Evolutionary conservation across 371 early-diverging fungal species (phyloP).

Genomic region (Mortierella sp.): DNA sequence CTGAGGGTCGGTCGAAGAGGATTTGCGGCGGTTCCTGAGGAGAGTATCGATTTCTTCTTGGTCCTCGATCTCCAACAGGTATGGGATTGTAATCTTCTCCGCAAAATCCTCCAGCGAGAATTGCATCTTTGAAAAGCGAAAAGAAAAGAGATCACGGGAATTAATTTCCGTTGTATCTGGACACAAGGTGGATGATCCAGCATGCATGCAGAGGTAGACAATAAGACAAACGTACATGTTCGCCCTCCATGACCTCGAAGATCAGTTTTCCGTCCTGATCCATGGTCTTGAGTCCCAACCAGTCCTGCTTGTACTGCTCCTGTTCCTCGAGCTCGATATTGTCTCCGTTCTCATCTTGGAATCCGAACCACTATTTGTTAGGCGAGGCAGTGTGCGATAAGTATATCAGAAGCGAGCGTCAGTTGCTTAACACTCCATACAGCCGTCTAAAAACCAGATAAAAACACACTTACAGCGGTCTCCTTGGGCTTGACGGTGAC

Average conservation of each 20-base stretch:
- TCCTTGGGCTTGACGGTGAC: conserved; percentile 83
- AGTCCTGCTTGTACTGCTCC: conserved; percentile 75
- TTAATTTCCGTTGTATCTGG: neutral
- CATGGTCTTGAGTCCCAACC: conserved; percentile 77
- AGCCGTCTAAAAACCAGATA: neutral
- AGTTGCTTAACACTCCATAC: neutral
- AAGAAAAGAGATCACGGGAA: neutral
- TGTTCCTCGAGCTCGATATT: conserved; percentile 70
- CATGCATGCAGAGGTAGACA: neutral
- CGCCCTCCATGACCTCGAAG: conserved; percentile 74
- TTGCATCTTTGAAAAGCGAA: conserved; percentile 63
- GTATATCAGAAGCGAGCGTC: neutral
- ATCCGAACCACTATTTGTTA: conserved; percentile 80
- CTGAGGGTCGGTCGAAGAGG: neutral
- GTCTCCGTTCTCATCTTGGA: conserved; percentile 65
- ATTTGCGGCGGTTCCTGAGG: neutral
- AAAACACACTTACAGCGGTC: conserved; percentile 69
- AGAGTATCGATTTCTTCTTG: neutral
- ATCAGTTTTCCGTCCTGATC: conserved; percentile 68
- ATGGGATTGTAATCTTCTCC: conserved; percentile 63
- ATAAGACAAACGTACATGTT: conserved; percentile 71
- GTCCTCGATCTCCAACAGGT: conserved; percentile 58
- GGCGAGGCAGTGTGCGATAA: neutral
- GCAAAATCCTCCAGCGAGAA: conserved; percentile 68
- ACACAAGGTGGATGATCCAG: neutral